Conservation (phyloP, 306 rosid genomes). For the Phaseolus lunatus region DNA sequence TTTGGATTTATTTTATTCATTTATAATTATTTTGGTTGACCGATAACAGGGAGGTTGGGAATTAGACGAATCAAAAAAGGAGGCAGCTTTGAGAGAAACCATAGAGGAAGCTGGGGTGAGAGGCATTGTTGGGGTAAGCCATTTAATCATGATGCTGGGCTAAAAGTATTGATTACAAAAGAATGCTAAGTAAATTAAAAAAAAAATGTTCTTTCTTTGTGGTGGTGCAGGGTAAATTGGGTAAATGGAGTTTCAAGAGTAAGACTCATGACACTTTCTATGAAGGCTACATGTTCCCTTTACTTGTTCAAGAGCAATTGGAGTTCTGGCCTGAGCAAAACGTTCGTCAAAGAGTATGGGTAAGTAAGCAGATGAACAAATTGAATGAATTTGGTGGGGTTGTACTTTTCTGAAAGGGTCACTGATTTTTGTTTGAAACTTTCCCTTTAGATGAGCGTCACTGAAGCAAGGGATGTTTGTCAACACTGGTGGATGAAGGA, state of each 20-base stretch:
- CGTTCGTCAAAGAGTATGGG: constrained; percentile 81
- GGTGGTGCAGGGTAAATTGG: constrained; percentile 68
- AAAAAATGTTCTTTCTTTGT: neutral
- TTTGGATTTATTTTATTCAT: constrained; percentile 23
- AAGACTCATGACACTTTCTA: constrained; percentile 74
- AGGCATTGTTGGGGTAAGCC: constrained; percentile 76
- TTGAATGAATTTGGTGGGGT: neutral
- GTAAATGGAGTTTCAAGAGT: constrained; percentile 94
- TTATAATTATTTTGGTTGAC: constrained; percentile 28
- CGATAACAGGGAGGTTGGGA: constrained; percentile 93
- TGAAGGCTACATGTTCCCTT: constrained; percentile 94
- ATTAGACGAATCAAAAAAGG: constrained; percentile 78
- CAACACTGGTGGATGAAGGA: constrained; percentile 98
- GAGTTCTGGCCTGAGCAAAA: constrained; percentile 93
- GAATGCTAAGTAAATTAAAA: neutral
- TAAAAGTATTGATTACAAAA: neutral
- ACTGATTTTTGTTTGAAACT: neutral
- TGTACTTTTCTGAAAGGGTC: constrained; percentile 11
- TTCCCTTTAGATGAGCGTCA: constrained; percentile 67
- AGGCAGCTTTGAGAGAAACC: constrained; percentile 89
- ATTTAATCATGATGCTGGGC: neutral
- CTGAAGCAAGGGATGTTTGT: constrained; percentile 82
- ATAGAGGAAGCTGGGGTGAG: constrained; percentile 92
- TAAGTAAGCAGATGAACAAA: constrained; percentile 42
- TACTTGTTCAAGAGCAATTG: constrained; percentile 78